Evolutionary conservation across 371 early-diverging fungal species (phyloP).

Genomic region (Scutellospora calospora): DNA sequence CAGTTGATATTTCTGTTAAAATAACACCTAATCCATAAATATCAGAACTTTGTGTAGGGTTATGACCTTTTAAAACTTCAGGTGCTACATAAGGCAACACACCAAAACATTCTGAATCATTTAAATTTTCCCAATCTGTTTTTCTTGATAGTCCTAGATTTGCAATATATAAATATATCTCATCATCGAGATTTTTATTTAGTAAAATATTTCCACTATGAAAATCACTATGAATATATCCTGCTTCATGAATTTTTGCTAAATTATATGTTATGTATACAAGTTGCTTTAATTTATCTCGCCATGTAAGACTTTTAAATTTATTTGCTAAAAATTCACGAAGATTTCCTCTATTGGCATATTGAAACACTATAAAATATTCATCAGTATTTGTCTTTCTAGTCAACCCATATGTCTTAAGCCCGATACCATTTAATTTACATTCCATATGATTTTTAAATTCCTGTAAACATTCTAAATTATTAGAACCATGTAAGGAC

Average conservation of each 20-base stretch:
- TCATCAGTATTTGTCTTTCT: no score
- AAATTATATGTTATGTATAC: background rate
- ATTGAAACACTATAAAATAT: no score
- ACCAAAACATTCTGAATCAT: background rate
- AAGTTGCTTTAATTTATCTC: background rate
- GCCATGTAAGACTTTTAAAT: background rate
- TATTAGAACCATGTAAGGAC: background rate
- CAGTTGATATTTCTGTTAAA: conserved; percentile 9
- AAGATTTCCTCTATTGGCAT: no score
- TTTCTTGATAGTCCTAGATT: background rate
- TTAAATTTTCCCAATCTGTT: background rate
- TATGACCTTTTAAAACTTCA: background rate
- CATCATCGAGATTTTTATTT: conserved; percentile 10
- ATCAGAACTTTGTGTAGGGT: background rate
- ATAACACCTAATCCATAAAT: conserved; percentile 37
- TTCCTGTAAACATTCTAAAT: no score
- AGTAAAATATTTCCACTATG: no score
- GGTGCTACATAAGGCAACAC: conserved; percentile 33
- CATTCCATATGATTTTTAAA: no score
- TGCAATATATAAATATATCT: conserved; percentile 13
- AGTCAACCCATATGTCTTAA: no score
- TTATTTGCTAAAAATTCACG: no score
- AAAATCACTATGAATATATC: no score
- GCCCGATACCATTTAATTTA: no score
- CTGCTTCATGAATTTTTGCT: no score